Base-by-base conservation (phyloP, 1,284 basidiomycete genomes). In the Tilletia caries region DNA sequence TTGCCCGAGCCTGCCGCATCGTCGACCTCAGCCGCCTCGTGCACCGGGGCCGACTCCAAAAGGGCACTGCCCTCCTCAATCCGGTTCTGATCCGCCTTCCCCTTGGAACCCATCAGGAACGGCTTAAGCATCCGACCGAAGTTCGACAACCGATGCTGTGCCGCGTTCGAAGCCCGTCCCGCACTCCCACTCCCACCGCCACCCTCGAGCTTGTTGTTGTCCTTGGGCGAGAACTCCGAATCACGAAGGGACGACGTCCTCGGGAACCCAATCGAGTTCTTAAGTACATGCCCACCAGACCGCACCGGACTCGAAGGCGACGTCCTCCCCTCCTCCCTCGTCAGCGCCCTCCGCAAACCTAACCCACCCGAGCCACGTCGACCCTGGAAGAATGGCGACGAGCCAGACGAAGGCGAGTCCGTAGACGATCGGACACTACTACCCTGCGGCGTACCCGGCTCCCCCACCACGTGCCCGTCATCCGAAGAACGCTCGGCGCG, bases 251-350 rank as follows among this genome's bases (percentile, higher is more conserved):
- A 50, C 48, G 20, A 50, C 20, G 48, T n/a, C 18, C 48, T 1
- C 48, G 48, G 48, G 20, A 50, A 50, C 48, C 48, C 48, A 50
- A 50, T 50, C 48, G 48, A 50, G 48, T 50, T 50, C 48, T 50
- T 50, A 18, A 50, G 48, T 25, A 18, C 48, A 6, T 18, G 48
- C 20, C 48, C 48, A 25, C 48, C 20, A 50, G 20, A 20, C 48
- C 23, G 18, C 6, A 13, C 8, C 6, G 48, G 48, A 13, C 12
- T 13, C 48, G 48, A 20, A 50, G 48, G 23, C 18, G 20, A n/a
- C 1, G 48, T 50, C 48, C 20, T 8, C 8, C 48, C 48, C 20
- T 50, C 48, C 20, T 50, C 48, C 48, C 20, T 50, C 48, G 48
- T 50, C 48, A 50, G 48, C 48, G 48, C 48, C 48, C 48, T 50